A percentile compares a stretch with the other conserved stretches of the same genome.
phyloP scores from a whole-genome alignment of 129 eudicot genomes.

The Flaveria linearis region DNA sequence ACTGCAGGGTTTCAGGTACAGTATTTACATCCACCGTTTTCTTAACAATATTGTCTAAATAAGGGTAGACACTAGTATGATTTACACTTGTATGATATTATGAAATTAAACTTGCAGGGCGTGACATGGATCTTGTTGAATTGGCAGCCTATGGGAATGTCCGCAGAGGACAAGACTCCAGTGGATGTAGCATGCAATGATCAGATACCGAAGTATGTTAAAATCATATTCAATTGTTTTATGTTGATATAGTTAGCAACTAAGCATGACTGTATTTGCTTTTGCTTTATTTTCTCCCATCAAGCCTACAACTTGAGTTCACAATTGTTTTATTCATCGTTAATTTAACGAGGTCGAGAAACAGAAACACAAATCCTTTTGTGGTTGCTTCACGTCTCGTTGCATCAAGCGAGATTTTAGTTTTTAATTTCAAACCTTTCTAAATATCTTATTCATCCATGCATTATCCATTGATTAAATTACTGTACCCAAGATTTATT shows the following conservation, averaged over 20 bases:
- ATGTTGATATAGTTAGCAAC: constrained; percentile 10
- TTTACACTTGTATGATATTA: background rate
- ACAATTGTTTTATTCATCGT: background rate
- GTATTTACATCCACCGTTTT: background rate
- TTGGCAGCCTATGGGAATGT: constrained; percentile 94
- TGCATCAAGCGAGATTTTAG: too few relatives aligned
- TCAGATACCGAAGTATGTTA: constrained; percentile 16
- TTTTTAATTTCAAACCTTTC: too few relatives aligned
- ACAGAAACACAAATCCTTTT: too few relatives aligned
- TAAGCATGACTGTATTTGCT: constrained; percentile 15
- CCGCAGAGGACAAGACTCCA: constrained; percentile 72
- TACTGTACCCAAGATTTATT: background rate
- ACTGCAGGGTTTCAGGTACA: constrained; percentile 91
- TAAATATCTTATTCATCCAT: too few relatives aligned
- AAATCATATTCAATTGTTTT: background rate
- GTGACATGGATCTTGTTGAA: constrained; percentile 98
- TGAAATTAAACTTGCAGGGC: constrained; percentile 52
- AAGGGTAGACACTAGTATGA: background rate
- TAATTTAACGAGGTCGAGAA: too few relatives aligned
- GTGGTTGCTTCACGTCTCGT: too few relatives aligned
- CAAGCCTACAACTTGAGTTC: constrained; percentile 25
- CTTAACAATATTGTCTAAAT: background rate
- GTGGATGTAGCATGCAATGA: constrained; percentile 82
- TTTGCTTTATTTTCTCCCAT: constrained; percentile 11
- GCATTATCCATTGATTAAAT: background rate